These are phyloP conservation scores for Heterobasidion annosum DNA, from an alignment of 1,284 basidiomycete genomes.

Conservation along the genomic window DNA sequence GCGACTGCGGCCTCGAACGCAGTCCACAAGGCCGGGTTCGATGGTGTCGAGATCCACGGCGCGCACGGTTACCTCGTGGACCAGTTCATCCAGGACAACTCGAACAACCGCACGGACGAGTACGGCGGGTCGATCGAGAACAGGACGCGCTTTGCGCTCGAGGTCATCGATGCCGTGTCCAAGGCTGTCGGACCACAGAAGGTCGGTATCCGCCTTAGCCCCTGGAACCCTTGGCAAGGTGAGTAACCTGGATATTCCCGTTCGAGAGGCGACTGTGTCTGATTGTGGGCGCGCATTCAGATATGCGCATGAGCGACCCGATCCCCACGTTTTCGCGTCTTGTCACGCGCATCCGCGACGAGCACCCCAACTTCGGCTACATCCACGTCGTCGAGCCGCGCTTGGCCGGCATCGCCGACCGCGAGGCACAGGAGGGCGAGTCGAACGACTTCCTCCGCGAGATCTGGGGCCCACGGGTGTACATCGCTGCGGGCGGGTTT, in stretches of 20 bases:
- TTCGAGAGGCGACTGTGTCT: neutral
- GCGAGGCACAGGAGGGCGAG: conserved; percentile 5
- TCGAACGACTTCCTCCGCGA: conserved; percentile 19
- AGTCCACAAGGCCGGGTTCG: conserved; percentile 19
- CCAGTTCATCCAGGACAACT: conserved; percentile 27
- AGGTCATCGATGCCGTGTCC: conserved; percentile 27
- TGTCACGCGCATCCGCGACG: conserved; percentile 2
- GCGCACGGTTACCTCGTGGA: conserved; percentile 33
- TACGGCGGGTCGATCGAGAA: conserved; percentile 54
- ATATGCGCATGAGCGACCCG: conserved; percentile 13
- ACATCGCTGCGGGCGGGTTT: conserved; percentile 27
- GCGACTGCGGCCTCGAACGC: conserved; percentile 16
- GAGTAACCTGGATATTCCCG: neutral
- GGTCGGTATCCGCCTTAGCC: conserved; percentile 33
- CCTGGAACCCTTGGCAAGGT: conserved; percentile 25
- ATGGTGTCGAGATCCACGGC: conserved; percentile 28
- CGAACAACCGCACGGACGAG: conserved; percentile 48
- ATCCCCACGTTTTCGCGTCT: conserved; percentile 1
- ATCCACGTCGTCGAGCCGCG: conserved; percentile 22
- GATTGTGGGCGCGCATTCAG: neutral
- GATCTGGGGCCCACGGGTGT: conserved; percentile 15
- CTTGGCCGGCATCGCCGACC: conserved; percentile 10
- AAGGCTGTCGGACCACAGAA: conserved; percentile 18
- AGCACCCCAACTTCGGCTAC: neutral
- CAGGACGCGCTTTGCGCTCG: conserved; percentile 38